Conservation (phyloP, 2,329 filamentous ascomycete species). For the Sphaerulina vaccinii region DNA sequence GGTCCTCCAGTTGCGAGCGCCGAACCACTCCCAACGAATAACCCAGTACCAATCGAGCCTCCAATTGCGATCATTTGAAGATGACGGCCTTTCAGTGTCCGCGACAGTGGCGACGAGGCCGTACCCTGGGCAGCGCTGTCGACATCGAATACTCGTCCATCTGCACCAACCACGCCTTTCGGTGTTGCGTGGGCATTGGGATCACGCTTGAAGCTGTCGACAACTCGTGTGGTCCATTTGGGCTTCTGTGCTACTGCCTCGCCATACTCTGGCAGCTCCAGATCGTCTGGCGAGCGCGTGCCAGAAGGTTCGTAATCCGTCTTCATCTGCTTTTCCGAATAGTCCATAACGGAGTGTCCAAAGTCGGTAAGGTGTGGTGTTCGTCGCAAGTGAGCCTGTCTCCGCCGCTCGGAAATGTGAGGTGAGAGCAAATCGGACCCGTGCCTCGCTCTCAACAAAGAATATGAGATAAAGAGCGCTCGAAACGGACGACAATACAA, state of each 20-base stretch:
- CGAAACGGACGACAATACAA: constrained; percentile 2
- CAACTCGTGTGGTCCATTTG: constrained; percentile 39
- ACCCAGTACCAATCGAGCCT: constrained; percentile 36
- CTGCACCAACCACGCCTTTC: constrained; percentile 47
- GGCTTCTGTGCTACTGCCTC: constrained; percentile 21
- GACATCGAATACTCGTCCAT: constrained; percentile 61
- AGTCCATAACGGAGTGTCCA: constrained; percentile 17
- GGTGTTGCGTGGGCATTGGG: constrained; percentile 55
- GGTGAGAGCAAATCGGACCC: not conserved
- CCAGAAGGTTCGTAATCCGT: constrained; percentile 20
- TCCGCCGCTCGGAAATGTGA: constrained; percentile 1
- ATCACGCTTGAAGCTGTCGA: constrained; percentile 65
- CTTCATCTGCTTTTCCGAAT: constrained; percentile 22
- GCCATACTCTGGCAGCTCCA: constrained; percentile 30
- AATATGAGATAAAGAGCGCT: not conserved
- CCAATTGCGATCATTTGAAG: constrained; percentile 93
- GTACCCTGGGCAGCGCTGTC: constrained; percentile 63
- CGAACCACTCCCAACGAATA: constrained; percentile 38
- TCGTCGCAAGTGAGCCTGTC: not conserved
- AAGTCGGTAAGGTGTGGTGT: not conserved
- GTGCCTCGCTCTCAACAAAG: constrained; percentile 1
- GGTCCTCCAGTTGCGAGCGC: constrained; percentile 37
- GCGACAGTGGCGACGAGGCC: constrained; percentile 70
- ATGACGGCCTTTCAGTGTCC: constrained; percentile 76
- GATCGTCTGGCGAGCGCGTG: constrained; percentile 4